phyloP scores from a whole-genome alignment of 2,329 filamentous ascomycete species.

The Colletotrichum tropicale region DNA sequence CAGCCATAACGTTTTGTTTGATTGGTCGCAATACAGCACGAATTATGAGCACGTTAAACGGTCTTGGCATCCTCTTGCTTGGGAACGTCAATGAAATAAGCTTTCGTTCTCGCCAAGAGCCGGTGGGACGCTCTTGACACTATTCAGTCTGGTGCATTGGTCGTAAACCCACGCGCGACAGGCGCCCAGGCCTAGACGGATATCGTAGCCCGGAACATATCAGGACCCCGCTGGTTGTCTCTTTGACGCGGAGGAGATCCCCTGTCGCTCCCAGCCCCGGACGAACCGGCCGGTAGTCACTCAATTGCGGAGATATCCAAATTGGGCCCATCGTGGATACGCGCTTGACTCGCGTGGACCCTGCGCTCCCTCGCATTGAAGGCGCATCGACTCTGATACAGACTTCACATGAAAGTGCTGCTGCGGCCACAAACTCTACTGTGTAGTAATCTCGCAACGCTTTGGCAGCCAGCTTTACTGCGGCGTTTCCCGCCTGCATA shows the following conservation, averaged over 20 bases:
- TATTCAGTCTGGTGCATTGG: not conserved
- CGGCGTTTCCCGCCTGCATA: not conserved
- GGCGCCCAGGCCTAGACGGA: not conserved
- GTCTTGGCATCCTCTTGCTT: not conserved
- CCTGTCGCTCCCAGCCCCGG: not conserved
- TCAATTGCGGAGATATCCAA: not conserved
- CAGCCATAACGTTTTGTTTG: not conserved
- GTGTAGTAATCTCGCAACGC: not conserved
- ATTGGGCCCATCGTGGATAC: not conserved
- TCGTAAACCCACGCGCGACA: not conserved
- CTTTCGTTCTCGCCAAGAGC: not conserved
- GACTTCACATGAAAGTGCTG: not conserved
- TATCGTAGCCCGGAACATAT: not conserved
- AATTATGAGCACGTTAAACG: not conserved
- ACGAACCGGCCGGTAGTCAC: not conserved
- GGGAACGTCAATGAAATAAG: not conserved
- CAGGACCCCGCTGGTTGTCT: not conserved
- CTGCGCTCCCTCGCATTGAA: not conserved
- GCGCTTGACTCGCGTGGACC: not conserved
- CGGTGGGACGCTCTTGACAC: not conserved
- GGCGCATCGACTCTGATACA: not conserved
- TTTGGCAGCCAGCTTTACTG: not conserved
- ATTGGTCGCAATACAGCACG: not conserved
- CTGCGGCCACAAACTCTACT: not conserved
- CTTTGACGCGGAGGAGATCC: not conserved